Evolutionary conservation across 768 basidiomycete genomes (phyloP).

Genomic region (Phlebiopsis gigantea): DNA sequence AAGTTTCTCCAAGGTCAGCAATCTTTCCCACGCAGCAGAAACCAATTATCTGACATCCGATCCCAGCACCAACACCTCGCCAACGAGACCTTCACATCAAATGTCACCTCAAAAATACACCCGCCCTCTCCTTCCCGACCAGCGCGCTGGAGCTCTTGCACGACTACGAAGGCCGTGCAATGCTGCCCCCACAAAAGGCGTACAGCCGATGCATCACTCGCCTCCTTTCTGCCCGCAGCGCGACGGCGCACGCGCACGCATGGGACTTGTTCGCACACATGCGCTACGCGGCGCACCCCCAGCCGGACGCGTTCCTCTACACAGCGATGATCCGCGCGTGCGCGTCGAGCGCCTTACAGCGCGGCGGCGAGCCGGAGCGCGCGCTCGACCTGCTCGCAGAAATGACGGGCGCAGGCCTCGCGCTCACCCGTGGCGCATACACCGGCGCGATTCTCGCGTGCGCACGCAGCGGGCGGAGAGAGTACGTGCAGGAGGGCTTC

Average conservation of each 20-base stretch:
- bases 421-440: constrained; percentile 65
- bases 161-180: constrained; percentile 57
- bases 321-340: constrained; percentile 87
- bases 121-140: constrained; percentile 46
- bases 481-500: constrained; percentile 78
- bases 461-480: constrained; percentile 54
- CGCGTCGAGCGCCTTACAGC: constrained; percentile 42
- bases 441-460: constrained; percentile 81
- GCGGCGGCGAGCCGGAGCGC: constrained; percentile 75
- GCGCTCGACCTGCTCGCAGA: constrained; percentile 92
- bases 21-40: not conserved
- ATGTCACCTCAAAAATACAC: constrained; percentile 49
- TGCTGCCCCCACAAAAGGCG: constrained; percentile 64
- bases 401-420: constrained; percentile 71
- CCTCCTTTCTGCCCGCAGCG: constrained; percentile 43
- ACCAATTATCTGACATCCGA: too few relatives aligned
- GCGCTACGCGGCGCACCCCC: constrained; percentile 90
- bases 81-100: constrained; percentile 74
- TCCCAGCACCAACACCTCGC: constrained; percentile 43
- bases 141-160: constrained; percentile 67
- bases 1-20: constrained; percentile 16
- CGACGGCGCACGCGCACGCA: constrained; percentile 62
- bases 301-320: constrained; percentile 69
- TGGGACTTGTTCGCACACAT: constrained; percentile 96
- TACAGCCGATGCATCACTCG: constrained; percentile 66